Evolutionary conservation across 2,329 filamentous ascomycete genomes (phyloP).

Genomic region (Chaetomiaceae sp.): DNA sequence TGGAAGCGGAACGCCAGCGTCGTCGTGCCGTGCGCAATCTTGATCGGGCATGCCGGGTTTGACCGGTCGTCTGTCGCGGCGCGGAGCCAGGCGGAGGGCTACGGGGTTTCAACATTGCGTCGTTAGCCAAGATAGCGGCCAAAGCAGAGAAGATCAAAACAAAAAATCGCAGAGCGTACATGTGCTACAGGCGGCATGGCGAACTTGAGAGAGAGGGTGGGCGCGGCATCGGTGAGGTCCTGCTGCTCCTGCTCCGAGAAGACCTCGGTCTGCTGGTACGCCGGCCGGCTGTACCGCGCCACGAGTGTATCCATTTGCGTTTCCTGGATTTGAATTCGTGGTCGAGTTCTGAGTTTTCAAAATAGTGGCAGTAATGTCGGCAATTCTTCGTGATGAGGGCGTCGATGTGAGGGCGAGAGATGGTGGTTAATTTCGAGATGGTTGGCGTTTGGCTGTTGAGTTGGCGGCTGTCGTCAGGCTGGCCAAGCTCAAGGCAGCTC

Average conservation of each 20-base stretch:
- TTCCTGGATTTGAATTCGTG: no score
- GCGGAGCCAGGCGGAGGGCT: conserved; percentile 92
- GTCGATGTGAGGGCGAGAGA: no score
- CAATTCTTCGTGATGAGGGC: neutral
- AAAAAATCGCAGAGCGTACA: conserved; percentile 45
- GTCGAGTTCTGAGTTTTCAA: neutral
- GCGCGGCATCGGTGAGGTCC: conserved; percentile 62
- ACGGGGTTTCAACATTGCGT: conserved; percentile 7
- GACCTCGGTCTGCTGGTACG: conserved; percentile 64
- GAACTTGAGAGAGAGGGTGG: conserved; percentile 84
- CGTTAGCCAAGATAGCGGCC: neutral
- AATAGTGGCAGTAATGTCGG: neutral
- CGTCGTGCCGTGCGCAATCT: conserved; percentile 97
- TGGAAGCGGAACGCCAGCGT: conserved; percentile 97
- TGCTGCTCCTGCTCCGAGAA: conserved; percentile 67
- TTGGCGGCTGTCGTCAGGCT: conserved; percentile 7
- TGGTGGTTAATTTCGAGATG: no score
- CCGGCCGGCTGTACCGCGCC: conserved; percentile 78
- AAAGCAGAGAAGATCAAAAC: neutral
- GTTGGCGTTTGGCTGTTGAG: conserved; percentile 2
- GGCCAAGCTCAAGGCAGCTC: conserved; percentile 22
- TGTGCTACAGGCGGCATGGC: conserved; percentile 88
- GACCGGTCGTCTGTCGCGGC: conserved; percentile 95
- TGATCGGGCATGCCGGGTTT: conserved; percentile 96
- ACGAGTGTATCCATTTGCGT: conserved; percentile 82